phyloP scores from a whole-genome alignment of 148 eudicot species.

The Cornus controversa region DNA sequence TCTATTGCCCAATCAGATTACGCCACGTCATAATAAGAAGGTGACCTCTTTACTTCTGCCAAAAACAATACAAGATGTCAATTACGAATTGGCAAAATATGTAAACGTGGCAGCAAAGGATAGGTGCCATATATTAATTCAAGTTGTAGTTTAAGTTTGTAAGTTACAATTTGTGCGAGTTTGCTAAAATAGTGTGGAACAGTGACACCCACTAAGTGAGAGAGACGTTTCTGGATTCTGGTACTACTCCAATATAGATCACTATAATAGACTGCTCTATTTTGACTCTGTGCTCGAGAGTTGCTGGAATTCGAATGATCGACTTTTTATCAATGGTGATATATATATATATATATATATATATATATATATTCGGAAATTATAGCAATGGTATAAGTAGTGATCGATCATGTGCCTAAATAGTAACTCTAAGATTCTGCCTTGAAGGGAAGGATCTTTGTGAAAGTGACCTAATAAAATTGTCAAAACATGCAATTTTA shows the following conservation, averaged over 20 bases:
- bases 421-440: neutral
- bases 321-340: neutral
- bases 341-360: no score
- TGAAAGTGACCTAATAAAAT: neutral
- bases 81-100: no score
- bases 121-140: no score
- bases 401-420: neutral
- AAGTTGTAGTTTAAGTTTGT: conserved; percentile 12
- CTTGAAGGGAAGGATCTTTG: neutral
- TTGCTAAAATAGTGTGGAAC: neutral
- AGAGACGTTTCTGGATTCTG: conserved; percentile 8
- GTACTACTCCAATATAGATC: neutral
- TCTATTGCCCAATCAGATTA: no score
- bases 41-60: no score
- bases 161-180: conserved; percentile 2
- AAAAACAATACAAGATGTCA: no score
- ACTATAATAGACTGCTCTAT: neutral
- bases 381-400: no score
- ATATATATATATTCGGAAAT: neutral
- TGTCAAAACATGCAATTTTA: no score
- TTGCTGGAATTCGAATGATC: neutral
- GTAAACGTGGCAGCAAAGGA: no score
- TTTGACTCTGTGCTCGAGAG: neutral
- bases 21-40: no score
- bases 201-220: conserved; percentile 4